phyloP scores from a whole-genome alignment of 2,329 filamentous ascomycete species.

The Fusarium secorum region DNA sequence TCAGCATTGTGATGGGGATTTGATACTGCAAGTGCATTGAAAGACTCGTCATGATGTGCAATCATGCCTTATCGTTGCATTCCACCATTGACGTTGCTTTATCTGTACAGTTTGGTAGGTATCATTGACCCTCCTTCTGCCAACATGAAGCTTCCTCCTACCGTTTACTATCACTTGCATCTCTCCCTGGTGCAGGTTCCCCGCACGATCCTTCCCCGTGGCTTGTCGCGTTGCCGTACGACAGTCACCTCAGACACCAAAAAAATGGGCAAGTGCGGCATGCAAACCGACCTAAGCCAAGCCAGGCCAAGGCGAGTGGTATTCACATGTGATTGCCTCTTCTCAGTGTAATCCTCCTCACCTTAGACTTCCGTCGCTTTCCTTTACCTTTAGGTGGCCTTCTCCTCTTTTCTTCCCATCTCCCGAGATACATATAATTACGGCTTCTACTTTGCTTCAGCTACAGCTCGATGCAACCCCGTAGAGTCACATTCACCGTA shows the following conservation, averaged over 20 bases:
- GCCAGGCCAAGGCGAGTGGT: conserved; percentile 1
- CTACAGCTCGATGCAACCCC: conserved; percentile 9
- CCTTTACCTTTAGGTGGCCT: background rate
- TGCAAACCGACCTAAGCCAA: conserved; percentile 8
- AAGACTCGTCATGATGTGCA: background rate
- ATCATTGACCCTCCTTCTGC: conserved; percentile 1
- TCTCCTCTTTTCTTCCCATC: background rate
- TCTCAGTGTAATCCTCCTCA: background rate
- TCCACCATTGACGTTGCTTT: background rate
- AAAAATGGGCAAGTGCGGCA: conserved; percentile 9
- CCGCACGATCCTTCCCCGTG: conserved; percentile 20
- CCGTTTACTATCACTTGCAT: conserved; percentile 19
- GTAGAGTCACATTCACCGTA: conserved; percentile 10
- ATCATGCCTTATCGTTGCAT: background rate
- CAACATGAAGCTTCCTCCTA: background rate
- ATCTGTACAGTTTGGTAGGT: background rate
- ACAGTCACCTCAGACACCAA: conserved; percentile 10
- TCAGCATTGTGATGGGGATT: background rate
- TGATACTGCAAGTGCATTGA: background rate
- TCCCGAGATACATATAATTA: background rate
- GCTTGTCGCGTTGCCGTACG: conserved; percentile 22
- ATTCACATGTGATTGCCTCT: conserved; percentile 39
- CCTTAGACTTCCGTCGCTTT: background rate
- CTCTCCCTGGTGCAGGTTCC: conserved; percentile 11
- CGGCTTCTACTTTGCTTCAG: background rate